Evolutionary conservation across 1,284 basidiomycete genomes (phyloP).

Genomic region (Boletus semigastroideus): DNA sequence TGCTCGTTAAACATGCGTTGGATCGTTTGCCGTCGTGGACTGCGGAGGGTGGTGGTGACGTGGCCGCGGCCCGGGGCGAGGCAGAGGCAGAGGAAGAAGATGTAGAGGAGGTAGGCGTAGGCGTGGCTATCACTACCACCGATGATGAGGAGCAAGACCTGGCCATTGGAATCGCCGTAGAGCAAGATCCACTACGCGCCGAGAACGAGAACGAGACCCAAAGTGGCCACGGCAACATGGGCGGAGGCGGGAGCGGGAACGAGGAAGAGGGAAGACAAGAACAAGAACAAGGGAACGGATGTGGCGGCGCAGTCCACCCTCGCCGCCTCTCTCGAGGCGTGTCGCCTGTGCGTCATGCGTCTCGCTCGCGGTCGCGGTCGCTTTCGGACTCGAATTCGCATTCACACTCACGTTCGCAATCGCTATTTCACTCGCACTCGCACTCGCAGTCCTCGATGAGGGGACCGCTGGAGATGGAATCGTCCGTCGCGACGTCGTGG

Average conservation of each 20-base stretch:
- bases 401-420: not conserved
- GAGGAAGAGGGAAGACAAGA: not conserved
- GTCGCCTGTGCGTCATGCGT: not conserved
- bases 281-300: not conserved
- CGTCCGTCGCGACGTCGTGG: conserved; percentile 32
- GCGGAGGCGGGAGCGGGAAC: not conserved
- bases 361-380: conserved; percentile 6
- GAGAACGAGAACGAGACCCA: not conserved
- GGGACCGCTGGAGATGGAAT: conserved; percentile 14
- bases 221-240: not conserved
- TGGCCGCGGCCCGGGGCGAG: not conserved
- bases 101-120: conserved; percentile 1
- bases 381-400: conserved; percentile 3
- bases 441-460: conserved; percentile 15
- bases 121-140: conserved; percentile 16
- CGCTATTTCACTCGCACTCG: not conserved
- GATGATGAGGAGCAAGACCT: conserved; percentile 5
- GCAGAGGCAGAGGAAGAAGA: not conserved
- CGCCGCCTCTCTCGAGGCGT: not conserved
- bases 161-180: not conserved
- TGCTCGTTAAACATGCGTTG: conserved; percentile 15
- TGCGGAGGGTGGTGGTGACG: not conserved
- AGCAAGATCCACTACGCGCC: not conserved
- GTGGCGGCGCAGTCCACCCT: not conserved
- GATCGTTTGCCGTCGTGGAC: conserved; percentile 3